These are phyloP conservation scores for Pyrus hybrid DNA, from an alignment of 331 rosid genomes.

Conservation along the genomic window DNA sequence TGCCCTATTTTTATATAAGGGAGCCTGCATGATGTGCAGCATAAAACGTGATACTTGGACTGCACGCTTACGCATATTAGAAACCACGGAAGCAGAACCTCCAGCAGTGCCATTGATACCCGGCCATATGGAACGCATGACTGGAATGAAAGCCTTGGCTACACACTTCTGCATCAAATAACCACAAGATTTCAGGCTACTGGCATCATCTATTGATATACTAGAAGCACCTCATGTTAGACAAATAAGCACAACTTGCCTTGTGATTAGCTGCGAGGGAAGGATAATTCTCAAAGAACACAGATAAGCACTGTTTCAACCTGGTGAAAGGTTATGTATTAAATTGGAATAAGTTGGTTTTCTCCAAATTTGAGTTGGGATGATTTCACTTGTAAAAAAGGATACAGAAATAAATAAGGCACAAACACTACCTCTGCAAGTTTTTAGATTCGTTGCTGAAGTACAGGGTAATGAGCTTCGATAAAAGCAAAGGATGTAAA, in stretches of 20 bases:
- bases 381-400: not conserved
- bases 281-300: conserved; percentile 91
- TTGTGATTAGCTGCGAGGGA: conserved; percentile 68
- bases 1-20: conserved; percentile 43
- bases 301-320: conserved; percentile 85
- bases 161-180: conserved; percentile 52
- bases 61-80: conserved; percentile 81
- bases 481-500: conserved; percentile 61
- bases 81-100: conserved; percentile 47
- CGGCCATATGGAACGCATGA: conserved; percentile 94
- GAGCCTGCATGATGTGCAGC: conserved; percentile 90
- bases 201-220: not conserved
- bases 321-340: conserved; percentile 25
- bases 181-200: conserved; percentile 9
- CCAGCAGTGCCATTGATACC: conserved; percentile 64
- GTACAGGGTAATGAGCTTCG: conserved; percentile 63
- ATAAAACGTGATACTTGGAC: conserved; percentile 93
- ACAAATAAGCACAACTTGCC: conserved; percentile 34
- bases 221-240: not conserved
- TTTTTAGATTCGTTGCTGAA: conserved; percentile 50
- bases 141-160: conserved; percentile 70
- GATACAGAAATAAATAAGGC: not conserved
- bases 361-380: not conserved
- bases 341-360: not conserved
- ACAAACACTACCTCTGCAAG: conserved; percentile 45